Conservation (phyloP, 345 rosid genomes). For the Kandelia obovata region DNA sequence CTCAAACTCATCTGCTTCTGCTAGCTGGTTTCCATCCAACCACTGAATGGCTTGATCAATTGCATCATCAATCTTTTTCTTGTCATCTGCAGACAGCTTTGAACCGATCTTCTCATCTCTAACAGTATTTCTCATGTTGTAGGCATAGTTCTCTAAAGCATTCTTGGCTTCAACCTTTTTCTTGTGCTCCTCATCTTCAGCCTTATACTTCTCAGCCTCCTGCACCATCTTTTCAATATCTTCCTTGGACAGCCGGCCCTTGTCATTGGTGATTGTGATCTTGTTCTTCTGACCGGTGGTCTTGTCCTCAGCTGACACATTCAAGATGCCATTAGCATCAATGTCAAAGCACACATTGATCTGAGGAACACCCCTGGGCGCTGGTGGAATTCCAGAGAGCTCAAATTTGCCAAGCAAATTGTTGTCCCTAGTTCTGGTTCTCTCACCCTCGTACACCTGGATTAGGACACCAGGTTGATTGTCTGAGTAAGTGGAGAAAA, state of each 20-base stretch:
- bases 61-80: constrained; percentile 32
- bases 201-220: constrained; percentile 28
- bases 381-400: constrained; percentile 44
- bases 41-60: constrained; percentile 27
- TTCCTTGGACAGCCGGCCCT: constrained; percentile 28
- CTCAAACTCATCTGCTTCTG: constrained; percentile 25
- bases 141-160: constrained; percentile 23
- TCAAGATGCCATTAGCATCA: constrained; percentile 36
- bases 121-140: constrained; percentile 26
- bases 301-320: constrained; percentile 36
- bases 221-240: constrained; percentile 32
- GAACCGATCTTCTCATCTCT: constrained; percentile 27
- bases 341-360: constrained; percentile 39
- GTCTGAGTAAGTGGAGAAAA: constrained; percentile 36
- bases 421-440: constrained; percentile 35
- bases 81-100: constrained; percentile 21
- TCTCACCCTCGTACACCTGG: constrained; percentile 44
- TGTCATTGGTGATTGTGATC: constrained; percentile 30
- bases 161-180: constrained; percentile 31
- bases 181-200: constrained; percentile 31
- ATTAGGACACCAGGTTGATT: constrained; percentile 39
- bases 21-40: constrained; percentile 27
- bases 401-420: constrained; percentile 39
- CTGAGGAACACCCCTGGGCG: constrained; percentile 43
- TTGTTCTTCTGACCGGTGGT: constrained; percentile 32